Base-by-base conservation (phyloP, 805 yeast species). In the Ogataea sp. region DNA sequence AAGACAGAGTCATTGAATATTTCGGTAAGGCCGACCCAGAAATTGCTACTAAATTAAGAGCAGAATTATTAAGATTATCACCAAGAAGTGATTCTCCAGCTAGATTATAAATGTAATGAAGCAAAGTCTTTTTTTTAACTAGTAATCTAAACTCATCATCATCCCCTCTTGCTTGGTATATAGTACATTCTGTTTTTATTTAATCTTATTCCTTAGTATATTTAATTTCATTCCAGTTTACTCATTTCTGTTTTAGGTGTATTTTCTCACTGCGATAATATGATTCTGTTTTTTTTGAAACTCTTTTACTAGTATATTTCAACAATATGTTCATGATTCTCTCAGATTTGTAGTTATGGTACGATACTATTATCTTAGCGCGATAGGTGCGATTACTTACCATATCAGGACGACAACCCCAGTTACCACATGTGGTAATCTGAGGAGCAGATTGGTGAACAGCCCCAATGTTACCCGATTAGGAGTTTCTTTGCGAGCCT, bases 1-100 rank as follows among this genome's bases (percentile, higher is more conserved):
- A 83, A 68, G 86, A 85, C 57, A 67, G 80, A 44, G 94, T 85
- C 24, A 71, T 80, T 53, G 85, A 74, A 44, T 75, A 80, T 75
- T 90, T 88, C 58, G 56, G 71, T 41, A 79, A 80, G 62, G 94
- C 88, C 39, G 73, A 78, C 55, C 71, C 74, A 34, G 76, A 73
- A 39, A 71, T 90, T 58, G 88, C 86, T 43, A 68, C 64, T 37
- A 71, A 70, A 46, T 76, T 90, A 57, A 77, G 78, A 62, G 73
- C 68, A 50, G 94, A 80, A 57, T 67, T 73, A 36, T 65, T 70
- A 53, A 65, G 69, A 53, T 56, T 73, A 43, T 59, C 70, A 41
- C 75, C 78, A 53, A 64, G 79, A 61, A 62, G 48, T 21, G 47
- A 42, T 32, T 46, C 57, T 30, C 51, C 58, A 21, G 34, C 59